Evolutionary conservation across 1,284 basidiomycete species (phyloP), one percentile per base, ranked within the genome.

Genomic region (Cutaneotrichosporon daszewskae): DNA sequence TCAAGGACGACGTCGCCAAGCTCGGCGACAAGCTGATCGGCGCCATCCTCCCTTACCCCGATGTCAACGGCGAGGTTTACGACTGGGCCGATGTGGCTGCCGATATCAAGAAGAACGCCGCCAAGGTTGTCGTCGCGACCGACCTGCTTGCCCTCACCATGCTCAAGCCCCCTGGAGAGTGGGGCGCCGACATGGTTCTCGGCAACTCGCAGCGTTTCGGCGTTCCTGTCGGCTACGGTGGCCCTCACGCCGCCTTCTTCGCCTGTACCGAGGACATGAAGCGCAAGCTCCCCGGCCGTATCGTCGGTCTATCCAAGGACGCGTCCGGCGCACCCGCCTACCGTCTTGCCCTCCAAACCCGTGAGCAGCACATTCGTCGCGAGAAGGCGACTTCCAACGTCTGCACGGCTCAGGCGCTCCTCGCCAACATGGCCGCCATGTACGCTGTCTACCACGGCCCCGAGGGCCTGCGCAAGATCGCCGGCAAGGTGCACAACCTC

Each of bases 401-500:
- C 51, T 94, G 89, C 66, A 92, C 90, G 10, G 73, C 71, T 58
- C 90, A 96, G 72, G 91, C 89, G 0, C 79, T 96, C 16, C 83
- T 96, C 26, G 91, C 91, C 37, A 96, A 96, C 72, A 92, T 94
- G 84, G 87, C 91, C 13, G 87, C 90, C 31, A 94, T 95, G 90
- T 95, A 92, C 65, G 87, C 94, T 7, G 83, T 98, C 34, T 97
- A 95, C 71, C 95, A 98, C 64, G 94, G 94, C 17, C 88, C 95
- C 1, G 77, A 78, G 32, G 92, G 92, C 45, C 77, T 98, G 23
- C 76, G 77, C 53, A 80, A 81, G 42, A 97, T 97, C 55, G 92
- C 91, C 24, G 77, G 80, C 65, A 90, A 88, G 72, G 86, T 95
- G 18, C 90, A 97, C 69, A 78, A 81, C n/a, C 81, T 90, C 58